Conservation (phyloP, 108 stramenopile species). For the Cafeteria roenbergensis region DNA sequence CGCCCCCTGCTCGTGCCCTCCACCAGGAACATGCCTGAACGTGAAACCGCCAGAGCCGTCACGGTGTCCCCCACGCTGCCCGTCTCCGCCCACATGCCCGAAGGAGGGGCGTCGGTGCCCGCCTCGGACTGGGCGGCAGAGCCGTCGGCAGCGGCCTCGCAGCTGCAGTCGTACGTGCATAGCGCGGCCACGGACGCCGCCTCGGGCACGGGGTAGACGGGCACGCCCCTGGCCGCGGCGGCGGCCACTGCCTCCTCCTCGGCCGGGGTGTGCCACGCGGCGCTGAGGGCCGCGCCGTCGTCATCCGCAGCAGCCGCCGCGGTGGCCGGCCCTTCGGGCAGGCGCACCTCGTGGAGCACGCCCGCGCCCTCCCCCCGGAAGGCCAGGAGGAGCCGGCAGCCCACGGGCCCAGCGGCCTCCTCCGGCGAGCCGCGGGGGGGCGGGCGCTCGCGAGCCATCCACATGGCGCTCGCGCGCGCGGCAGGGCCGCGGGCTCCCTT, state of each 20-base stretch:
- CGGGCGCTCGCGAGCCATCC: slow-evolving; percentile 17
- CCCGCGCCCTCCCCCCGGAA: slow-evolving; percentile 7
- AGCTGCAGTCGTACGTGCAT: neutral
- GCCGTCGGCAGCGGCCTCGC: neutral
- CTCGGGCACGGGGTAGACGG: neutral
- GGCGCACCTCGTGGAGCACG: slow-evolving; percentile 11
- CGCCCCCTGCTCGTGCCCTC: neutral
- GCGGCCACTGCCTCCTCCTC: slow-evolving; percentile 5
- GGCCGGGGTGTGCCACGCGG: too few species aligned
- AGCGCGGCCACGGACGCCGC: neutral
- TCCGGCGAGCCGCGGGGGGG: slow-evolving; percentile 15
- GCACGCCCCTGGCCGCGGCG: neutral
- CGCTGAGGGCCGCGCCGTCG: too few species aligned
- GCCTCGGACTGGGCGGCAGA: neutral
- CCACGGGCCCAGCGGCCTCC: neutral
- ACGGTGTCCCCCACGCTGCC: too few species aligned
- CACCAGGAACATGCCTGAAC: too few species aligned
- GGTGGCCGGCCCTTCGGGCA: neutral
- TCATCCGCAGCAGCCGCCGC: too few species aligned
- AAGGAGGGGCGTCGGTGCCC: too few species aligned
- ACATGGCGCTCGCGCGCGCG: slow-evolving; percentile 16
- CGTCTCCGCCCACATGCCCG: too few species aligned
- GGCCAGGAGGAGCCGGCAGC: neutral
- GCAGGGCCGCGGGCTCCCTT: slow-evolving; percentile 16
- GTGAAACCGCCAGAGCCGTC: too few species aligned